A percentile compares a stretch with the other conserved stretches of the same genome.
Evolutionary conservation across 148 eudicot species (phyloP).

Genomic region (Fallopia convolvulus): DNA sequence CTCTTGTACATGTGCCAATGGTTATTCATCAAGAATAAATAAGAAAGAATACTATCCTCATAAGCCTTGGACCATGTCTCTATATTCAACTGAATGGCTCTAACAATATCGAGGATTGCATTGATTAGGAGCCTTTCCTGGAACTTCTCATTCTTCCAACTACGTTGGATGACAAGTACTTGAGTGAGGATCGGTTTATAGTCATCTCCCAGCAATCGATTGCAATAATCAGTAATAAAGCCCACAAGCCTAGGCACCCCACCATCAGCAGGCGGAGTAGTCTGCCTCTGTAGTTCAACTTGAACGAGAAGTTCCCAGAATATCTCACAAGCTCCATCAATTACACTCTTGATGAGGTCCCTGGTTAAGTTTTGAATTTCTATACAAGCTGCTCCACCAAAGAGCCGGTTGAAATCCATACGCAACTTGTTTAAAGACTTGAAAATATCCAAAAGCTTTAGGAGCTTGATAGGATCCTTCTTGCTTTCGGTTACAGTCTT

Average conservation of each 20-base stretch:
- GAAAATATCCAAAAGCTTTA: slow-evolving; percentile 71
- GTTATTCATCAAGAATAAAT: slow-evolving; percentile 71
- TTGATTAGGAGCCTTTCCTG: slow-evolving; percentile 59
- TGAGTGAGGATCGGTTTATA: slow-evolving; percentile 70
- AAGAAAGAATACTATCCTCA: slow-evolving; percentile 34
- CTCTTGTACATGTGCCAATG: slow-evolving; percentile 74
- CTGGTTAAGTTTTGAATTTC: slow-evolving; percentile 69
- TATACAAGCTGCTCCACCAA: slow-evolving; percentile 76
- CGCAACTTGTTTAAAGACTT: slow-evolving; percentile 59
- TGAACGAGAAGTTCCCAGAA: slow-evolving; percentile 80
- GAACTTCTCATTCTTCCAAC: slow-evolving; percentile 85
- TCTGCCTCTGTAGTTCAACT: slow-evolving; percentile 71
- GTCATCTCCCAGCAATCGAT: slow-evolving; percentile 63
- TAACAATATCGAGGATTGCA: slow-evolving; percentile 59
- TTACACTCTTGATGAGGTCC: slow-evolving; percentile 61
- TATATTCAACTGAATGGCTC: slow-evolving; percentile 59
- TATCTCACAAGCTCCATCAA: slow-evolving; percentile 71
- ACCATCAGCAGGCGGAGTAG: slow-evolving; percentile 66
- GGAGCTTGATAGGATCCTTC: slow-evolving; percentile 72
- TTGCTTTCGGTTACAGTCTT: slow-evolving; percentile 77
- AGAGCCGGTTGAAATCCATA: slow-evolving; percentile 69
- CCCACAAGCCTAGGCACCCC: slow-evolving; percentile 64
- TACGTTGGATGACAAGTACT: slow-evolving; percentile 64
- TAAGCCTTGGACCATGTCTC: slow-evolving; percentile 73
- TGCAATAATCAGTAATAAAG: slow-evolving; percentile 65